phyloP scores from a whole-genome alignment of 1,284 basidiomycete genomes.

The Microbotryum lychnidis-dioicae region DNA sequence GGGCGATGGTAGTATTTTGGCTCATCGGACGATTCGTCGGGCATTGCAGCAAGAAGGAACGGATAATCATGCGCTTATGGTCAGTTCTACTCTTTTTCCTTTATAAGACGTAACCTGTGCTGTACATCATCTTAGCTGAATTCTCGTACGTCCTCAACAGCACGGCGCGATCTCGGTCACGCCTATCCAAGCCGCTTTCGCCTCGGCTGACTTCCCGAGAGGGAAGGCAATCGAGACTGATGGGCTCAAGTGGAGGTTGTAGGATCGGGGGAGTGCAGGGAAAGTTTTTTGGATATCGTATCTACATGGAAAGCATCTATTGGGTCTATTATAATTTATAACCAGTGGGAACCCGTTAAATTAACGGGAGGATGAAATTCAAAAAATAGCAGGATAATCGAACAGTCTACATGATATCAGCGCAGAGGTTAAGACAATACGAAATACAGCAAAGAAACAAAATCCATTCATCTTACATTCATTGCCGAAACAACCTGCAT shows the following conservation, averaged over 20 bases:
- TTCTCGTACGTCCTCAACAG: constrained; percentile 28
- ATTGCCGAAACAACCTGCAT: too few relatives aligned
- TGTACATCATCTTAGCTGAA: background rate
- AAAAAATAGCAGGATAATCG: too few relatives aligned
- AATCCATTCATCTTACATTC: too few relatives aligned
- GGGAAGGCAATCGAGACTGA: constrained; percentile 5
- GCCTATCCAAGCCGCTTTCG: constrained; percentile 62
- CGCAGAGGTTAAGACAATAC: too few relatives aligned
- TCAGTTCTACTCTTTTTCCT: background rate
- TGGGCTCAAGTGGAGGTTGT: constrained; percentile 14
- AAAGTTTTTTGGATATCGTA: too few relatives aligned
- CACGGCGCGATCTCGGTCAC: constrained; percentile 63
- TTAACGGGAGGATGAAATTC: too few relatives aligned
- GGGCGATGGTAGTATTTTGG: background rate
- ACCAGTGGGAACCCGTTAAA: too few relatives aligned
- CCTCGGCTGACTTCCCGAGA: constrained; percentile 38
- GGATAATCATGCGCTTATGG: constrained; percentile 66
- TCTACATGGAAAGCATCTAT: too few relatives aligned
- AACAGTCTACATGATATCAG: too few relatives aligned
- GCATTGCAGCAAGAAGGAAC: constrained; percentile 48
- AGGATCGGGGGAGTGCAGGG: background rate
- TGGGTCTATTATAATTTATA: too few relatives aligned
- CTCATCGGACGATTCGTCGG: background rate
- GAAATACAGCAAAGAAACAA: too few relatives aligned
- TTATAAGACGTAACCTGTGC: too few relatives aligned